phyloP scores from a whole-genome alignment of 2,329 filamentous ascomycete species.

The Fusarium papillatum region DNA sequence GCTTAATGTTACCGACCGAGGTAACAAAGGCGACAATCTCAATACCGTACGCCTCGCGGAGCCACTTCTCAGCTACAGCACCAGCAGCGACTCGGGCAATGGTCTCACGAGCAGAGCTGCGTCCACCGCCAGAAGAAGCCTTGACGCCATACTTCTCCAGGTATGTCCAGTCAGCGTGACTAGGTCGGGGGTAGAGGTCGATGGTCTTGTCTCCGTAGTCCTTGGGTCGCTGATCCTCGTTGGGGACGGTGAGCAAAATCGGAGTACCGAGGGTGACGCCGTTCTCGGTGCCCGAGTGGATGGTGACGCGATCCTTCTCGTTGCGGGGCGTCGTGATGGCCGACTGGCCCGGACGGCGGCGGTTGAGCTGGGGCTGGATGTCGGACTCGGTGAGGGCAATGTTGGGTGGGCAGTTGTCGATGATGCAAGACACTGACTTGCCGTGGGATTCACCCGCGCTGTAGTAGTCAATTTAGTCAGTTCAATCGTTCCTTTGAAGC shows the following conservation, averaged over 20 bases:
- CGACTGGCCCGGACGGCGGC: slow-evolving; percentile 89
- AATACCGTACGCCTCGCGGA: slow-evolving; percentile 83
- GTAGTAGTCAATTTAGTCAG: background rate
- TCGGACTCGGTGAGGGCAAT: slow-evolving; percentile 87
- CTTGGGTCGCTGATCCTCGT: slow-evolving; percentile 92
- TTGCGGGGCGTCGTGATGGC: slow-evolving; percentile 92
- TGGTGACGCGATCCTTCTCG: slow-evolving; percentile 92
- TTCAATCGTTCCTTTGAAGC: background rate
- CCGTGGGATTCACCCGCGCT: slow-evolving; percentile 80
- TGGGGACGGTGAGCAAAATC: slow-evolving; percentile 88
- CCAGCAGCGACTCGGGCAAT: slow-evolving; percentile 94
- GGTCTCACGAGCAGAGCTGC: slow-evolving; percentile 94
- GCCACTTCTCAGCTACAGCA: slow-evolving; percentile 94
- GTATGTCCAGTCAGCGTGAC: slow-evolving; percentile 97
- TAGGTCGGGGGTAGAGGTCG: slow-evolving; percentile 91
- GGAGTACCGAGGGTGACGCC: slow-evolving; percentile 92
- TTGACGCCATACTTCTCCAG: slow-evolving; percentile 97
- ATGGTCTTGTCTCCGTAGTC: slow-evolving; percentile 94
- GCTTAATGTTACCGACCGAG: slow-evolving; percentile 76
- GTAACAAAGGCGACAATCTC: slow-evolving; percentile 94
- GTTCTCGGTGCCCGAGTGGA: slow-evolving; percentile 93
- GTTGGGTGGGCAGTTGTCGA: slow-evolving; percentile 92
- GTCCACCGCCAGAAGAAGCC: slow-evolving; percentile 89
- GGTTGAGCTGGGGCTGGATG: slow-evolving; percentile 95
- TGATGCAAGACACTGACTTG: slow-evolving; percentile 92